Base-by-base conservation (phyloP, 2,329 filamentous ascomycete genomes). In the Graphilbum sp. region DNA sequence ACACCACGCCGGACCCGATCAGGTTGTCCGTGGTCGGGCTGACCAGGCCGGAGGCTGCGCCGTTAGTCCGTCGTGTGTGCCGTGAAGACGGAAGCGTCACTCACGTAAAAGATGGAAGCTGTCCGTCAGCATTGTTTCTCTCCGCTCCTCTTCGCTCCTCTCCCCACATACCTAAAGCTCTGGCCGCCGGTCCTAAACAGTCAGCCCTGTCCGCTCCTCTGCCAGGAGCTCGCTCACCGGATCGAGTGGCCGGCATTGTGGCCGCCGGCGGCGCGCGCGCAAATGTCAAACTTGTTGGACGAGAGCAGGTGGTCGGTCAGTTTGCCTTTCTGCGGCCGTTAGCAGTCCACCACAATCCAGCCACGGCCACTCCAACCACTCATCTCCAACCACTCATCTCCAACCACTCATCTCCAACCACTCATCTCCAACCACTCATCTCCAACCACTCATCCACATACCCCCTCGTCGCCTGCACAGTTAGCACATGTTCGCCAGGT, bases 1-100 rank as follows among this genome's bases (percentile, higher is more conserved):
- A 74, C 42, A 82, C 71, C 31, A 72, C 67, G 34, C 66, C 78
- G 35, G 75, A 78, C 42, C 79, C 81, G 52, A 87, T 79, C 41
- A 87, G 62, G 60, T 86, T 87, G 49, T 73, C 66, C 54, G 72
- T 81, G 32, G 62, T 61, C 7, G 79, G 75, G 52, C 79, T 82
- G 46, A 87, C 65, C 43, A 87, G 67, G 42, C 82, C 82, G 40
- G 73, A 80, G 19, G 76, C 45, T 46, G 29, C 13, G 2, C 13
- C 15, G 18, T 40, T 24, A 33, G 32, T n/a, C 27, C 15, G 13
- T 11, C 21, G 11, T 24, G 8, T 12, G 5, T 2, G 17, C 7
- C 16, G 25, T 3, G 9, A 4, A 8, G 7, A 35, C 9, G 8
- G 9, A 15, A 30, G 3, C 32, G 19, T 5, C 5, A 45, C 45